Evolutionary conservation across 768 basidiomycete genomes (phyloP).

Genomic region (Punctularia strigosozonata): DNA sequence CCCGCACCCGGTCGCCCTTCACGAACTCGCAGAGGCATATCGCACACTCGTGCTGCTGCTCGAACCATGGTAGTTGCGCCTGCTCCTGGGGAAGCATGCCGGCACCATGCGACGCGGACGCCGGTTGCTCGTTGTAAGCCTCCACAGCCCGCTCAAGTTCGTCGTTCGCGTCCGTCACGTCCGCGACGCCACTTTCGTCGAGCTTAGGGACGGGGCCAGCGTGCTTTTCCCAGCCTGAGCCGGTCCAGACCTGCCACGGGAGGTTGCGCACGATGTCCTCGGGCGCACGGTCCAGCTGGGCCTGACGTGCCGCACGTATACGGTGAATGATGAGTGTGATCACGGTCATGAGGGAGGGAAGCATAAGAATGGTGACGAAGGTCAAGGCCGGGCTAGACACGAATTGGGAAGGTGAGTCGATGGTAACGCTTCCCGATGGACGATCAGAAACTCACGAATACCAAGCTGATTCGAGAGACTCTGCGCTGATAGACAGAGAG

Average conservation of each 20-base stretch:
- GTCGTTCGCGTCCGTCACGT: constrained; percentile 9
- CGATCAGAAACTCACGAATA: constrained; percentile 57
- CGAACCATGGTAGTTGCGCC: constrained; percentile 58
- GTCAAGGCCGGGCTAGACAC: constrained; percentile 64
- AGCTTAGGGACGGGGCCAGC: constrained; percentile 22
- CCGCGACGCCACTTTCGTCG: constrained; percentile 7
- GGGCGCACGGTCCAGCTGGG: constrained; percentile 74
- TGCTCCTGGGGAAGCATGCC: constrained; percentile 13
- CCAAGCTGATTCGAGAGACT: constrained; percentile 86
- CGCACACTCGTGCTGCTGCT: constrained; percentile 76
- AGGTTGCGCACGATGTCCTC: constrained; percentile 68
- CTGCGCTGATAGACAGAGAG: constrained; percentile 64
- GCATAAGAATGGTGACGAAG: constrained; percentile 76
- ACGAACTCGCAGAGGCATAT: constrained; percentile 86
- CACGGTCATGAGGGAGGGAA: constrained; percentile 84
- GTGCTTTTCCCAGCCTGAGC: constrained; percentile 71
- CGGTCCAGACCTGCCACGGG: constrained; percentile 79
- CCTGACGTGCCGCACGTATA: constrained; percentile 70
- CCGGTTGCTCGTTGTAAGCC: background rate
- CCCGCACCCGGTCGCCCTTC: constrained; percentile 81
- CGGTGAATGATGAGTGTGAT: constrained; percentile 85
- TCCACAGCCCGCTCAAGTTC: constrained; percentile 9
- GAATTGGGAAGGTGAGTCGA: constrained; percentile 7
- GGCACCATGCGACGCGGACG: background rate
- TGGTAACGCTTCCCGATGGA: background rate